Conservation (phyloP, 2,329 filamentous ascomycete genomes). For the Ceratocystis colombiana region DNA sequence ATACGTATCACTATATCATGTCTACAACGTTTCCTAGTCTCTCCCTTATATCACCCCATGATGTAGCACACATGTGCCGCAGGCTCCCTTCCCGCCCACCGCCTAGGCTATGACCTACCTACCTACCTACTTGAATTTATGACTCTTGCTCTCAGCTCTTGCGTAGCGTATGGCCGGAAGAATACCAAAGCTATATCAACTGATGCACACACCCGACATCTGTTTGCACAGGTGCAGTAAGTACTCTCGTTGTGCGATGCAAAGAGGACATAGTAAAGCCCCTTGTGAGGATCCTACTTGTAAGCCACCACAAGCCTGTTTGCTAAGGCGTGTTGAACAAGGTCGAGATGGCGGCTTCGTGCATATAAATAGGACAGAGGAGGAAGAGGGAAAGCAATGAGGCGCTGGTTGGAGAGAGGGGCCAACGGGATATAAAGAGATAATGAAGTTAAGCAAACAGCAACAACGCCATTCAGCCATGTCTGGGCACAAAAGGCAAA, state of each 20-base stretch:
- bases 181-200: not conserved
- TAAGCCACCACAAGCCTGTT: not conserved
- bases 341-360: not conserved
- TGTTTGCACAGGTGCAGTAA: not conserved
- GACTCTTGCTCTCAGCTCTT: not conserved
- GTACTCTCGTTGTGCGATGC: not conserved
- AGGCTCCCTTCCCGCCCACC: not conserved
- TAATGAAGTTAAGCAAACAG: not conserved
- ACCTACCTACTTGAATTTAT: not conserved
- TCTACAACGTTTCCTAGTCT: not conserved
- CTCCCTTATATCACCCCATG: not conserved
- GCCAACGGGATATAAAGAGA: not conserved
- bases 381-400: not conserved
- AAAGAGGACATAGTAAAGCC: not conserved
- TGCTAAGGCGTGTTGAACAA: not conserved
- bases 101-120: not conserved
- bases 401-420: not conserved
- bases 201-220: slow-evolving; percentile 2
- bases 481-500: not conserved
- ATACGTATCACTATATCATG: not conserved
- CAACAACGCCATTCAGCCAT: slow-evolving; percentile 6
- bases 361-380: not conserved
- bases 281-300: not conserved
- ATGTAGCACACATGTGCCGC: not conserved
- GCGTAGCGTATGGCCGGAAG: not conserved